A percentile compares a stretch with the other conserved stretches of the same genome.
phyloP scores from a whole-genome alignment of 306 rosid species.

The Argentina anserina region DNA sequence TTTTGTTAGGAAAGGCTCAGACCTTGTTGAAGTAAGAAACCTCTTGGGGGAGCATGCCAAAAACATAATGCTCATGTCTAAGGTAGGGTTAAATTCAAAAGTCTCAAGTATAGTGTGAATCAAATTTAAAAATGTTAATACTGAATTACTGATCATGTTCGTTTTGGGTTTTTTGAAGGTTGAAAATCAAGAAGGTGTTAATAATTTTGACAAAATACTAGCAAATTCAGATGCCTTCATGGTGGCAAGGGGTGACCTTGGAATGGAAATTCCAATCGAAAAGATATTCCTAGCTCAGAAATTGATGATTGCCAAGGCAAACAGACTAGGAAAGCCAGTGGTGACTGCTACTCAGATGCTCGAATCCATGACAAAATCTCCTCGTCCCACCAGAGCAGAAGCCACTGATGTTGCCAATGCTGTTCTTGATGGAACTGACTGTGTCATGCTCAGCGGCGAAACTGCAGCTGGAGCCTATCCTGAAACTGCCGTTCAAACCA shows the following conservation, averaged over 20 bases:
- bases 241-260: conserved; percentile 47
- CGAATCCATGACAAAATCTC: conserved; percentile 41
- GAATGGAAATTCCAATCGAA: conserved; percentile 47
- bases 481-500: conserved; percentile 32
- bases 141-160: background rate
- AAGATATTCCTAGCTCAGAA: conserved; percentile 48
- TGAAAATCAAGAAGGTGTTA: conserved; percentile 42
- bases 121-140: no score
- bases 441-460: conserved; percentile 44
- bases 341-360: conserved; percentile 44
- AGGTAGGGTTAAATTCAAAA: conserved; percentile 36
- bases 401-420: conserved; percentile 56
- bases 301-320: conserved; percentile 36
- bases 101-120: background rate
- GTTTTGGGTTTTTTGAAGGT: conserved; percentile 25
- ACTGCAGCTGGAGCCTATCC: conserved; percentile 42
- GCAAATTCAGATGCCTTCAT: conserved; percentile 42
- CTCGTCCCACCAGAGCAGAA: conserved; percentile 49
- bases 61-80: conserved; percentile 86
- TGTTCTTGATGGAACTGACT: conserved; percentile 45
- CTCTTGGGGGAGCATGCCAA: conserved; percentile 73
- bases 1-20: conserved; percentile 89
- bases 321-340: conserved; percentile 40
- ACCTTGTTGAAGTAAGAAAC: conserved; percentile 70
- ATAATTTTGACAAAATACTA: conserved; percentile 42